Conservation (phyloP, 2,329 filamentous ascomycete species). For the Corynespora cassiicola region DNA sequence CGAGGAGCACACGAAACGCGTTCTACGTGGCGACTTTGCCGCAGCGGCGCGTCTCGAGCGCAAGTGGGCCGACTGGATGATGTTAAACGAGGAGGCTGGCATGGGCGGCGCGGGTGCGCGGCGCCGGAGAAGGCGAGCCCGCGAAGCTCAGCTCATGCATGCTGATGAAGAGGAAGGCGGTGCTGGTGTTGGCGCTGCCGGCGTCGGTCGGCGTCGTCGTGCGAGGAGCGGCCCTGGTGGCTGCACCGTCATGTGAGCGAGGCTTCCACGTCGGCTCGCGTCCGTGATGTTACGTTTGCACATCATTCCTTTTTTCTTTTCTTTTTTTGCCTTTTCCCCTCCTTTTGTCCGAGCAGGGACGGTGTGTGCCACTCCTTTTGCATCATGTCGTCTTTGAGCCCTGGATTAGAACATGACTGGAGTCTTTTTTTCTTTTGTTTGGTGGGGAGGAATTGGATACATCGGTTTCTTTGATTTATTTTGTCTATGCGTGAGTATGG, state of each 20-base stretch:
- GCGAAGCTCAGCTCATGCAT: conserved; percentile 82
- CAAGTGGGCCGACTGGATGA: conserved; percentile 96
- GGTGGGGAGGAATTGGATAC: no score
- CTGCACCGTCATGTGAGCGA: conserved; percentile 55
- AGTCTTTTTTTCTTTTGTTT: no score
- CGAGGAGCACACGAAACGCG: conserved; percentile 88
- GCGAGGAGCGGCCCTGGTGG: conserved; percentile 56
- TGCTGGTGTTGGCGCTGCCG: conserved; percentile 39
- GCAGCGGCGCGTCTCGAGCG: conserved; percentile 81
- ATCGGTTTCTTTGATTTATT: no score
- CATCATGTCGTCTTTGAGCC: no score
- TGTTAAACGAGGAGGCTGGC: conserved; percentile 84
- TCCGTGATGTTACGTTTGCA: background rate
- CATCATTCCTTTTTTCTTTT: background rate
- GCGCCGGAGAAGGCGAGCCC: conserved; percentile 75
- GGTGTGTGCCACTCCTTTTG: no score
- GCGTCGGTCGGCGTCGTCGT: conserved; percentile 51
- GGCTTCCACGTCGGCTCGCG: background rate
- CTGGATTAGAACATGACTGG: no score
- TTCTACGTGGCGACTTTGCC: conserved; percentile 76
- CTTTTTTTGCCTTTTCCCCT: no score
- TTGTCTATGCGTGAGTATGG: no score
- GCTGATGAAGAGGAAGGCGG: conserved; percentile 79
- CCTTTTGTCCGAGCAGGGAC: no score
- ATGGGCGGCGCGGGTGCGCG: conserved; percentile 68